These are phyloP conservation scores for Diutina rugosa DNA, from an alignment of 1,139 yeast genomes.

Conservation along the genomic window DNA sequence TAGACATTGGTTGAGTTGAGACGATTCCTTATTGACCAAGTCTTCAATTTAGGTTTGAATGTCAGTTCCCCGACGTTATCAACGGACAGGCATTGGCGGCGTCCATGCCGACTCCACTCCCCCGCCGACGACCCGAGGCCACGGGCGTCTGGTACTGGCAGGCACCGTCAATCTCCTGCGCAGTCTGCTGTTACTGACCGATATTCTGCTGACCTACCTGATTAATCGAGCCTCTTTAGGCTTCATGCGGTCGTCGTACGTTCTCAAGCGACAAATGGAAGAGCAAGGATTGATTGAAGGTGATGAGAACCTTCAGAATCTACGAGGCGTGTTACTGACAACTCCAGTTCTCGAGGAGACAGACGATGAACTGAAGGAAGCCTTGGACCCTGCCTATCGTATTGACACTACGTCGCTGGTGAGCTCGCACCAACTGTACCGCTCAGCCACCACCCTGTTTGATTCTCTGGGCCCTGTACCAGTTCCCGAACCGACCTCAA, in stretches of 20 bases:
- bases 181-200: slow-evolving; percentile 1
- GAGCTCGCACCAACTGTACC: not conserved
- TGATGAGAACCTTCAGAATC: not conserved
- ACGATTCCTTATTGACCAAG: not conserved
- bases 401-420: not conserved
- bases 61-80: slow-evolving; percentile 1
- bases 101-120: not conserved
- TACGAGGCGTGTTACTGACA: not conserved
- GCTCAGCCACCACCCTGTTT: not conserved
- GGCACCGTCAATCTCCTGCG: not conserved
- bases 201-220: not conserved
- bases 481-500: not conserved
- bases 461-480: not conserved
- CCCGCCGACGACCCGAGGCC: not conserved
- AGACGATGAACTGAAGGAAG: not conserved
- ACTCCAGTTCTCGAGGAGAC: not conserved
- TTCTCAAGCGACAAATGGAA: not conserved
- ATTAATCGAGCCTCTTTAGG: not conserved
- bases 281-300: not conserved
- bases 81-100: not conserved
- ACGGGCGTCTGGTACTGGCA: not conserved
- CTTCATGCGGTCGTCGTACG: not conserved
- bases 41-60: not conserved
- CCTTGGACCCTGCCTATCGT: not conserved
- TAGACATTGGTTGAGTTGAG: not conserved